phyloP scores from a whole-genome alignment of 352 stramenopile species.

The Globisporangium mamillatum region DNA sequence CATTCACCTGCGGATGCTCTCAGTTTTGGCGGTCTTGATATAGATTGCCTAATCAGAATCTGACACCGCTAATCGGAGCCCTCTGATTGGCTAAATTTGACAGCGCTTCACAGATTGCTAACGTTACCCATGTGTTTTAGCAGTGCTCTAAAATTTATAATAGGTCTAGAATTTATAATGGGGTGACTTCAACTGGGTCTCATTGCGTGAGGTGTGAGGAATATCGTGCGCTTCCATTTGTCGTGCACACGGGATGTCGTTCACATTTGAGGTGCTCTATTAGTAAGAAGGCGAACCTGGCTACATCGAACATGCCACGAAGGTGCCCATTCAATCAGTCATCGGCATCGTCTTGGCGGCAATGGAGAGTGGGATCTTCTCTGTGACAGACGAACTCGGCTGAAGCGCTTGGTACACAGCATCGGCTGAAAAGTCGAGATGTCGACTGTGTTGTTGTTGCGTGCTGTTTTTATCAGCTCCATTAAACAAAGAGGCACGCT shows the following conservation, averaged over 20 bases:
- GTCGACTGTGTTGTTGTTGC: slow-evolving; percentile 5
- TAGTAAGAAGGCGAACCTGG: too few species aligned
- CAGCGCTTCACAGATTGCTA: too few species aligned
- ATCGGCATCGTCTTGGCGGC: background rate
- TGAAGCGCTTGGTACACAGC: slow-evolving; percentile 34
- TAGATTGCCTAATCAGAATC: slow-evolving; percentile 9
- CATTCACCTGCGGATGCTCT: background rate
- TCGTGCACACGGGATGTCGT: background rate
- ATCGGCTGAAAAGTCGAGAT: slow-evolving; percentile 42
- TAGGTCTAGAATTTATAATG: too few species aligned
- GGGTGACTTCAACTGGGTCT: too few species aligned
- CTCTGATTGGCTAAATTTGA: slow-evolving; percentile 3
- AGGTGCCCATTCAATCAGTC: background rate
- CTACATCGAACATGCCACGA: too few species aligned
- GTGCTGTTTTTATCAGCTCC: background rate
- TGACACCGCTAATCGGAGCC: background rate
- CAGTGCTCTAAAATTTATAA: too few species aligned
- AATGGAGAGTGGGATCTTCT: slow-evolving; percentile 38
- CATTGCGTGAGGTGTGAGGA: too few species aligned
- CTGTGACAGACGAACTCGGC: slow-evolving; percentile 27
- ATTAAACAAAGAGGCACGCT: background rate
- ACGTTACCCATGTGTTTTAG: too few species aligned
- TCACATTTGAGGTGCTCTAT: background rate
- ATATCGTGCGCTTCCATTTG: too few species aligned
- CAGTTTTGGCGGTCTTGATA: background rate